phyloP scores from a whole-genome alignment of 148 eudicot genomes.

The Rhododendron henanense region DNA sequence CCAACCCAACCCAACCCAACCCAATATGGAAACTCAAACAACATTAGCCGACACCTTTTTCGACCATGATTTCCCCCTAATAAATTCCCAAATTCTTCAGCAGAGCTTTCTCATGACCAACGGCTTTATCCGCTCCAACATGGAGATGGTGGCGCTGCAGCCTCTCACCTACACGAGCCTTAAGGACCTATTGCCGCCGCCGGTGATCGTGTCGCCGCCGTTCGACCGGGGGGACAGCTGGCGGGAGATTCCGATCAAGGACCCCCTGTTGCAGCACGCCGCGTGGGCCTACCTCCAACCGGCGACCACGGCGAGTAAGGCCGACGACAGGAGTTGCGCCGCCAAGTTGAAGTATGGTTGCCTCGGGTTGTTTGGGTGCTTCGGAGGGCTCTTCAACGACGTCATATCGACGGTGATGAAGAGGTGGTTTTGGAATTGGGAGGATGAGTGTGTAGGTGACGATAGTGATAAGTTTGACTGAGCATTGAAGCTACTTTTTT shows the following conservation, averaged over 20 bases:
- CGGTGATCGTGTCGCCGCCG: conserved; percentile 4
- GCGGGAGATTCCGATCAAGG: conserved; percentile 38
- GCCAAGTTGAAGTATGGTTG: conserved; percentile 17
- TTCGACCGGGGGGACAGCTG: conserved; percentile 23
- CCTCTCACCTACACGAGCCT: conserved; percentile 28
- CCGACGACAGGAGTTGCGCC: conserved; percentile 1
- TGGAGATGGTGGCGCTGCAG: conserved; percentile 21
- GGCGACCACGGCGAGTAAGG: conserved; percentile 13
- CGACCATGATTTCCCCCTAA: neutral
- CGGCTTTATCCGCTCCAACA: neutral
- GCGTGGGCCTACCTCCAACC: conserved; percentile 48
- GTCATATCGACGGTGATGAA: neutral
- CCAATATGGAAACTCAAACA: neutral
- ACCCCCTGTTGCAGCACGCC: conserved; percentile 38
- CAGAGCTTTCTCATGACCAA: neutral
- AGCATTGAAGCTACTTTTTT: neutral
- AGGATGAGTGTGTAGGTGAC: neutral
- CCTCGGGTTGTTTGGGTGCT: conserved; percentile 22
- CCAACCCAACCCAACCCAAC: neutral
- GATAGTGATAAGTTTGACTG: neutral
- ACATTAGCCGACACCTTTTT: neutral
- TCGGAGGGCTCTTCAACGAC: conserved; percentile 22
- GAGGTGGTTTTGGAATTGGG: neutral
- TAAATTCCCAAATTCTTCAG: neutral
- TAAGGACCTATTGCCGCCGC: conserved; percentile 25